Percentiles rank a stretch among this genome's conserved stretches.
phyloP scores from a whole-genome alignment of 345 rosid species.

The Nephelium lappaceum region DNA sequence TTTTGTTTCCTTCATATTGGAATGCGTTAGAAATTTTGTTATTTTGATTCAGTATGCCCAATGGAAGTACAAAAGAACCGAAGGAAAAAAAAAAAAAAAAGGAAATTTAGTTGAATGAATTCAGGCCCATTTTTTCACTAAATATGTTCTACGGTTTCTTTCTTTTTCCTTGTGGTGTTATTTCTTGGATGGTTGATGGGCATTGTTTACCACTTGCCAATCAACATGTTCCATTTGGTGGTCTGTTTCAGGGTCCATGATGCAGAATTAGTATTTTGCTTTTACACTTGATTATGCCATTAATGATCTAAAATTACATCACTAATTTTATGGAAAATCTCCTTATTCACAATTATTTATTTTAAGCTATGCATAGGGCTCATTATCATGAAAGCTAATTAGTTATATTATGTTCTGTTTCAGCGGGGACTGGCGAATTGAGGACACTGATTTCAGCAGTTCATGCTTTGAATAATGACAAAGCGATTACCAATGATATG shows the following conservation, averaged over 20 bases:
- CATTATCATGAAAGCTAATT: neutral
- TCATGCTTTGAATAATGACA: conserved; percentile 71
- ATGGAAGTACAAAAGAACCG: neutral
- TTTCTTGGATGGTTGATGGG: neutral
- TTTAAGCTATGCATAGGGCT: too few relatives aligned
- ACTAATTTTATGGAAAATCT: too few relatives aligned
- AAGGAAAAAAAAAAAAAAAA: neutral
- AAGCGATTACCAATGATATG: conserved; percentile 65
- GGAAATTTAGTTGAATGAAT: neutral
- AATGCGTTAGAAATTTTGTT: neutral
- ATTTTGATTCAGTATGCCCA: neutral
- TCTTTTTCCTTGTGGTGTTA: neutral
- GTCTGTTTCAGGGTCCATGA: neutral
- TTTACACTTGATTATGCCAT: neutral
- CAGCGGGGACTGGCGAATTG: conserved; percentile 71
- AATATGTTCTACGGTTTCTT: neutral
- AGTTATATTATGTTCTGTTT: conserved; percentile 14
- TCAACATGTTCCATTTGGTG: neutral
- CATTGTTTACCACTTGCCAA: neutral
- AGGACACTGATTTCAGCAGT: conserved; percentile 69
- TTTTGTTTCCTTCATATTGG: neutral
- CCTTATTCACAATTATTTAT: too few relatives aligned
- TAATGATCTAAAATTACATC: neutral
- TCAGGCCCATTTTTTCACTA: neutral
- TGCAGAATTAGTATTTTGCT: neutral